phyloP scores from a whole-genome alignment of 805 yeast species.

The Myxozyma kluyveri region DNA sequence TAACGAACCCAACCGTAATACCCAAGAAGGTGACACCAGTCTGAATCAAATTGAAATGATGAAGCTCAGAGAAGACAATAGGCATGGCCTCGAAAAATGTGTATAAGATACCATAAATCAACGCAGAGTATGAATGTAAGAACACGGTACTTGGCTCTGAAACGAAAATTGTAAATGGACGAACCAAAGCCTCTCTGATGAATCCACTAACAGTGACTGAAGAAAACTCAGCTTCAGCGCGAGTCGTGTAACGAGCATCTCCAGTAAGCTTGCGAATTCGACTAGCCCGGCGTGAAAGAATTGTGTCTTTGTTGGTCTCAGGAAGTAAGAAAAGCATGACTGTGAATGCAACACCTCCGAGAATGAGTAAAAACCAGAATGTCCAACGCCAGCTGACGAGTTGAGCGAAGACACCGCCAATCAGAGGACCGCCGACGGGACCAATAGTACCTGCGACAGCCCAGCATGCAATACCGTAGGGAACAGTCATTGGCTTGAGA shows the following conservation, averaged over 20 bases:
- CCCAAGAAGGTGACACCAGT: constrained; percentile 50
- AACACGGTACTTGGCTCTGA: constrained; percentile 58
- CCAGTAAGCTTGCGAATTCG: constrained; percentile 51
- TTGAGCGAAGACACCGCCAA: constrained; percentile 52
- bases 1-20: constrained; percentile 46
- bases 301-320: constrained; percentile 49
- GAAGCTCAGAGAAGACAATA: constrained; percentile 47
- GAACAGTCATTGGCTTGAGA: constrained; percentile 42
- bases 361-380: constrained; percentile 35
- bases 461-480: constrained; percentile 54
- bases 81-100: constrained; percentile 65
- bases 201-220: background rate
- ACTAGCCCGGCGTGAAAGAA: constrained; percentile 49
- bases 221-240: constrained; percentile 29
- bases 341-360: constrained; percentile 42
- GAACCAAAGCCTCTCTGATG: constrained; percentile 31
- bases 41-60: constrained; percentile 50
- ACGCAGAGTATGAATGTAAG: constrained; percentile 51
- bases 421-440: constrained; percentile 54
- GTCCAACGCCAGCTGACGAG: constrained; percentile 51
- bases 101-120: constrained; percentile 53
- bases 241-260: constrained; percentile 45
- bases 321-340: constrained; percentile 47
- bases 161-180: constrained; percentile 49
- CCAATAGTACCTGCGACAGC: constrained; percentile 52